Evolutionary conservation across 2,329 filamentous ascomycete genomes (phyloP).

Genomic region (Paraconiothyrium brasiliense): DNA sequence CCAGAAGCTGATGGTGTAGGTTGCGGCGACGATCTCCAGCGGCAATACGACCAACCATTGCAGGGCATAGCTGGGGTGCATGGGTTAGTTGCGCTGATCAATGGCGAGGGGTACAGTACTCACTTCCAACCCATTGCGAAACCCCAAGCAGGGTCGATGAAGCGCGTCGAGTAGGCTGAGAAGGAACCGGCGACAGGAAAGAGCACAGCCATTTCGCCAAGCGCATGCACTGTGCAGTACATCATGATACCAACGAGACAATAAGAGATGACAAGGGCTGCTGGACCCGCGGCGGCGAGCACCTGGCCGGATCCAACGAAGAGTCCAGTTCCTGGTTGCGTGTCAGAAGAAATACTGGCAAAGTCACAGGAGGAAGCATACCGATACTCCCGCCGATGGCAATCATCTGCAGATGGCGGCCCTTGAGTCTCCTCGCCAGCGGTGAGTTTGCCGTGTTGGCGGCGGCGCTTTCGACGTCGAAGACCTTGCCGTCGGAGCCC

Average conservation of each 20-base stretch:
- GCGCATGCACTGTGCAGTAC: constrained; percentile 88
- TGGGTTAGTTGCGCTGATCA: constrained; percentile 22
- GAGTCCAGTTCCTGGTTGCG: constrained; percentile 64
- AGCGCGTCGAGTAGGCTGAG: constrained; percentile 88
- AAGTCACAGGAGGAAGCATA: constrained; percentile 27
- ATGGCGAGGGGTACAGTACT: constrained; percentile 20
- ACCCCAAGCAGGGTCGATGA: constrained; percentile 92
- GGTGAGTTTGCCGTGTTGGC: constrained; percentile 75
- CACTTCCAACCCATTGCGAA: constrained; percentile 93
- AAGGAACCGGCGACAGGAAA: constrained; percentile 94
- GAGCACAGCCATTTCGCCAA: constrained; percentile 89
- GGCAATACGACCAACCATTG: constrained; percentile 88
- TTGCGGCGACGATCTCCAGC: constrained; percentile 86
- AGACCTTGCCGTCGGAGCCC: constrained; percentile 64
- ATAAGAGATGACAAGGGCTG: constrained; percentile 47
- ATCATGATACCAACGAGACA: constrained; percentile 83
- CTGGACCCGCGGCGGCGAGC: constrained; percentile 51
- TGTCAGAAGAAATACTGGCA: constrained; percentile 25
- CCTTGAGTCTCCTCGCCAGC: constrained; percentile 68
- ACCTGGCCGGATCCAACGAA: constrained; percentile 77
- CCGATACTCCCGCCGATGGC: constrained; percentile 89
- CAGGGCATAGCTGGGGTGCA: constrained; percentile 69
- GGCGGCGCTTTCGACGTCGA: constrained; percentile 70
- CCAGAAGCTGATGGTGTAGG: constrained; percentile 87
- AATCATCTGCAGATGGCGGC: constrained; percentile 90